These are phyloP conservation scores for Alloteropsis angusta DNA, from an alignment of 202 grass and related monocot species.

Conservation along the genomic window DNA sequence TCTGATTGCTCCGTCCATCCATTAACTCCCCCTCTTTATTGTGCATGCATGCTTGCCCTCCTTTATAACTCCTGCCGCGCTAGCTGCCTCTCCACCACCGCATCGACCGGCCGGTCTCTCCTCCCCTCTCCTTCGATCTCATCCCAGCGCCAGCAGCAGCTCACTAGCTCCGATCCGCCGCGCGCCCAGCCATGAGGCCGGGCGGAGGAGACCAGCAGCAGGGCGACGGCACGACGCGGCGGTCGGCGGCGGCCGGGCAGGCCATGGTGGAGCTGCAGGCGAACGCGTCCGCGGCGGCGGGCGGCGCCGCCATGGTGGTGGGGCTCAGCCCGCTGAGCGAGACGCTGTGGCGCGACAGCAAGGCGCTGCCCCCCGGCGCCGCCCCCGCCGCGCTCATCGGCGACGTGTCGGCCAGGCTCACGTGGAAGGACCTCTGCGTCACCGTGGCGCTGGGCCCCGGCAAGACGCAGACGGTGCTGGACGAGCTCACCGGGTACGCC, in stretches of 20 bases:
- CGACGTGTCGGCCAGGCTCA: slow-evolving; percentile 73
- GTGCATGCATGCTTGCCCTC: slow-evolving; percentile 41
- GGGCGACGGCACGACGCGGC: slow-evolving; percentile 25
- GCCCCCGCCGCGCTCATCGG: slow-evolving; percentile 38
- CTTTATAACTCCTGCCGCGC: slow-evolving; percentile 30
- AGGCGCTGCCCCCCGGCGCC: slow-evolving; percentile 16
- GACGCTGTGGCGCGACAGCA: slow-evolving; percentile 73
- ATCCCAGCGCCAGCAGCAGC: neutral
- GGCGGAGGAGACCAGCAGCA: slow-evolving; percentile 13
- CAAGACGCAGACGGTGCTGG: slow-evolving; percentile 68
- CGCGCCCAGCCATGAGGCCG: slow-evolving; percentile 15
- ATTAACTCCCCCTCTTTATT: slow-evolving; percentile 35
- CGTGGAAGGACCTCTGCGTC: slow-evolving; percentile 89
- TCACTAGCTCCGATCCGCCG: neutral
- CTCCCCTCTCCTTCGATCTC: neutral
- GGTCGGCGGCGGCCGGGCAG: slow-evolving; percentile 35
- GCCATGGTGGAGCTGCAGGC: slow-evolving; percentile 74
- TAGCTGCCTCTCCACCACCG: neutral
- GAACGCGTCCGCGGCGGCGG: slow-evolving; percentile 29
- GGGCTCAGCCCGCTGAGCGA: slow-evolving; percentile 89
- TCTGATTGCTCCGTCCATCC: slow-evolving; percentile 38
- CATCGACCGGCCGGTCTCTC: neutral
- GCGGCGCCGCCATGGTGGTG: slow-evolving; percentile 32
- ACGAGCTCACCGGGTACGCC: slow-evolving; percentile 75
- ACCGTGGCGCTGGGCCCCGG: slow-evolving; percentile 69